Base-by-base conservation (phyloP, 345 rosid genomes). In the Hibiscus tridactylites region DNA sequence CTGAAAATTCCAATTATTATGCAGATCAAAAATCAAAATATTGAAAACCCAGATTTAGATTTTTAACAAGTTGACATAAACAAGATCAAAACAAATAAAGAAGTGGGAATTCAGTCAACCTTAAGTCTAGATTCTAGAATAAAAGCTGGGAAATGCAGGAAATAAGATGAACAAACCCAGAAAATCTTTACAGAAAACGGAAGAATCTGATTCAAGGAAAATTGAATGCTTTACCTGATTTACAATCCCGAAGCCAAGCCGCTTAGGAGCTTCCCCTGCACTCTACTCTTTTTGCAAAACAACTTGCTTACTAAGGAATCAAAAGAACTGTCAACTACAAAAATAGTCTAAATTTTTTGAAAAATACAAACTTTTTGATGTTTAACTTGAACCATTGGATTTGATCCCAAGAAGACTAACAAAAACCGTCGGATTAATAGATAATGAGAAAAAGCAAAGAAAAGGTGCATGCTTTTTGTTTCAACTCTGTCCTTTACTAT, bases 341-440 rank as follows among this genome's bases (percentile, higher is more conserved):
- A 11, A 21, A 21, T 19, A 56, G 60, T 56, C 9, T 0, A 21
- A 56, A 3, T 28, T 1, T 3, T 56, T 19, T 9, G 26, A 0
- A 24, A 44, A 44, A 21, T 37, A 10, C 31, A 54, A 17, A 0
- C 17, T 29, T 47, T 66, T 57, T 56, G 33, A 29, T 47, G 57
- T 47, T 47, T 9, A 66, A 66, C 35, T 44, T 44, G 54, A 46
- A 65, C 70, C 70, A 2, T 65, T 16, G 31, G 70, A 65, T 65
- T 44, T 13, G 10, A 8, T 19, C 37, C 56, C 35, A 46, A 12
- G 49, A 17, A 24, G 26, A 5, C 4, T 24, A 24, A 3, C 13
- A 37, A 16, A 16, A 66, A 26, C 70, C 70, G 37, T 66, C 47
- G 15, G 57, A 66, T 66, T 54, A 21, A 26, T 47, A 26, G 13